Conservation (phyloP, 768 basidiomycete species). For the Sutorius australiensis region DNA sequence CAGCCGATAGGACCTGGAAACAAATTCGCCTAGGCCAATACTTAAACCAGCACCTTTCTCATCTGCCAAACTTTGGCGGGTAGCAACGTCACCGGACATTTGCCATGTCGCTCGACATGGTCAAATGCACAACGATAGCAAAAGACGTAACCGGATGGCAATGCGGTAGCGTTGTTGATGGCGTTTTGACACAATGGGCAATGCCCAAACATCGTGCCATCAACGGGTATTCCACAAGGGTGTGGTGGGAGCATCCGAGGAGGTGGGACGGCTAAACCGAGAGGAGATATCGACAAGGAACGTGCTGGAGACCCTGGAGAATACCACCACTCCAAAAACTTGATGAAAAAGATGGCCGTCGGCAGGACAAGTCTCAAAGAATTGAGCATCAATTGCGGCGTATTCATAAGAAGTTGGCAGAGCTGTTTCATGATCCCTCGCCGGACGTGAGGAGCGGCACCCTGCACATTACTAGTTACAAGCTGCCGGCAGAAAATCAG, state of each 20-base stretch:
- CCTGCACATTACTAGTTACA: slow-evolving; percentile 12
- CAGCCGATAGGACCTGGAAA: background rate
- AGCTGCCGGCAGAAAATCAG: slow-evolving; percentile 14
- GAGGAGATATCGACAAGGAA: slow-evolving; percentile 56
- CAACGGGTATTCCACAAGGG: slow-evolving; percentile 64
- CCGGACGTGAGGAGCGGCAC: slow-evolving; percentile 20
- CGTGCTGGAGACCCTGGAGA: slow-evolving; percentile 86
- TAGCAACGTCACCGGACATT: slow-evolving; percentile 85
- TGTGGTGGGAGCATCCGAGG: slow-evolving; percentile 74
- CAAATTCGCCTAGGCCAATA: background rate
- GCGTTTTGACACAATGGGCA: slow-evolving; percentile 76
- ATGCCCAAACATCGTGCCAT: slow-evolving; percentile 63
- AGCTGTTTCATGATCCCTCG: slow-evolving; percentile 42
- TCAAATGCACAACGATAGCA: slow-evolving; percentile 91
- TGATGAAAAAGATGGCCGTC: slow-evolving; percentile 90
- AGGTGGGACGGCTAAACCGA: slow-evolving; percentile 71
- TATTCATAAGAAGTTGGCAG: slow-evolving; percentile 44
- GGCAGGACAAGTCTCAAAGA: slow-evolving; percentile 78
- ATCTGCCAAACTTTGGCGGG: slow-evolving; percentile 76
- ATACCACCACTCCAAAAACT: slow-evolving; percentile 99
- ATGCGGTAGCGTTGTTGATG: slow-evolving; percentile 82
- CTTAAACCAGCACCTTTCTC: slow-evolving; percentile 78
- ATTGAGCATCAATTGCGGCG: slow-evolving; percentile 67
- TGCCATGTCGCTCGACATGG: slow-evolving; percentile 70
- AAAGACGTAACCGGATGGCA: slow-evolving; percentile 92